phyloP scores from a whole-genome alignment of 495 filamentous ascomycete species.

The Xylaria nigripes region DNA sequence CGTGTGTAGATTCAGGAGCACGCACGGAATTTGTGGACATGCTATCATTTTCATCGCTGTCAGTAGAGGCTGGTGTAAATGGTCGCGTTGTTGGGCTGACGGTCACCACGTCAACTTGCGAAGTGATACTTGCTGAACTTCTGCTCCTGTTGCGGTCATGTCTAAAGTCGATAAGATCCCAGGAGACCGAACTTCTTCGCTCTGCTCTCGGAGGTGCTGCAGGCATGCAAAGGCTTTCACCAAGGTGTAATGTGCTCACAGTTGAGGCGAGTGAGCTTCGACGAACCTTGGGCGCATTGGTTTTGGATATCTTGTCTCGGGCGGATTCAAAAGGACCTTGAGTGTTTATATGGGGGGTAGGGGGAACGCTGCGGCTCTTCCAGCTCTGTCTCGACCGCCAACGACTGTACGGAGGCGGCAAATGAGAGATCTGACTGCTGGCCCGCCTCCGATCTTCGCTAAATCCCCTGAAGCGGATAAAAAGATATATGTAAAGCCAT shows the following conservation, averaged over 20 bases:
- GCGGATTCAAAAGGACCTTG: constrained; percentile 34
- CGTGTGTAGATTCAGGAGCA: neutral
- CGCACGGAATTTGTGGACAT: neutral
- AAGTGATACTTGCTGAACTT: neutral
- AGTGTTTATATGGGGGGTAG: constrained; percentile 32
- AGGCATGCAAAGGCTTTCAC: constrained; percentile 1
- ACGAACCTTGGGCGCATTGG: constrained; percentile 14
- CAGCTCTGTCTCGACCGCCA: constrained; percentile 13
- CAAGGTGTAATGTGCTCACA: constrained; percentile 18
- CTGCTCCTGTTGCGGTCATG: constrained; percentile 6
- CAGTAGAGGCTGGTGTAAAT: neutral
- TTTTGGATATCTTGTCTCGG: constrained; percentile 20
- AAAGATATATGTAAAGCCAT: constrained; percentile 60
- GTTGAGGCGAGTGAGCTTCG: constrained; percentile 26
- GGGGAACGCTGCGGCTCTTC: constrained; percentile 19
- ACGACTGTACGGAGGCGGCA: neutral
- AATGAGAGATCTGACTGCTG: constrained; percentile 12
- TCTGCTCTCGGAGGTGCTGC: neutral
- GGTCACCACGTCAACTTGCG: neutral
- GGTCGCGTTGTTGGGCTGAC: constrained; percentile 5
- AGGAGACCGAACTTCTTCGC: constrained; percentile 24
- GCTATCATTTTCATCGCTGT: neutral
- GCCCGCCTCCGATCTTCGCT: constrained; percentile 23
- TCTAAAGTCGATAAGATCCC: constrained; percentile 31
- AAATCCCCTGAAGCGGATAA: constrained; percentile 20